phyloP scores from a whole-genome alignment of 1,284 basidiomycete species.

The Cutaneotrichosporon mucoides region DNA sequence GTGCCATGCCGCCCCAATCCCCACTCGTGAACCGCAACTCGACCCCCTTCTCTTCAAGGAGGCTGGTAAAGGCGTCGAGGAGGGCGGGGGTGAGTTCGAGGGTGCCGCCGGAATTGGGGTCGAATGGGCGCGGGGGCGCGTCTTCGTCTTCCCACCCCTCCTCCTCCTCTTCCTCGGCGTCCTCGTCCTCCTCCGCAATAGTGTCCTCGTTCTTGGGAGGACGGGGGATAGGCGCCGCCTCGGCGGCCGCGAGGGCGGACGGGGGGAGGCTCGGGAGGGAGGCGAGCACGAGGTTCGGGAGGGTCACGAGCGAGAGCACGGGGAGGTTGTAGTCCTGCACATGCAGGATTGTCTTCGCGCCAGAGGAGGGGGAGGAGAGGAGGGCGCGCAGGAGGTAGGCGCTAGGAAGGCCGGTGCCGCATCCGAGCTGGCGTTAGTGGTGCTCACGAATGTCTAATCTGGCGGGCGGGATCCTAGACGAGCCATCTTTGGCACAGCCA shows the following conservation, averaged over 20 bases:
- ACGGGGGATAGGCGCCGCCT: constrained; percentile 8
- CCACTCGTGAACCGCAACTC: constrained; percentile 73
- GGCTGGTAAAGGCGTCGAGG: constrained; percentile 60
- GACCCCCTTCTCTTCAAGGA: constrained; percentile 58
- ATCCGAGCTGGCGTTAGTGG: constrained; percentile 64
- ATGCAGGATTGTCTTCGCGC: constrained; percentile 57
- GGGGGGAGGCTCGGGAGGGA: constrained; percentile 31
- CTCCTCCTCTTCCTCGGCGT: constrained; percentile 16
- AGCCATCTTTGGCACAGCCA: too few species aligned
- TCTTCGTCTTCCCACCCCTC: constrained; percentile 10
- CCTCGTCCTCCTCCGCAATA: constrained; percentile 13
- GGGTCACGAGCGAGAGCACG: constrained; percentile 73
- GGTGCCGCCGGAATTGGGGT: constrained; percentile 44
- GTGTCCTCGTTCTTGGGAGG: background rate
- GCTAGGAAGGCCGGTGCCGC: constrained; percentile 84
- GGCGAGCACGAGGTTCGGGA: constrained; percentile 81
- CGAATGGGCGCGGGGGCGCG: constrained; percentile 22
- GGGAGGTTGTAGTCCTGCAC: constrained; percentile 90
- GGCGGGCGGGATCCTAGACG: too few species aligned
- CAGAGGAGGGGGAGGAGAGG: constrained; percentile 46
- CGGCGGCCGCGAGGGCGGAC: constrained; percentile 28
- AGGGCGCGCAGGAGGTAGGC: constrained; percentile 66
- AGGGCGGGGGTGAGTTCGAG: constrained; percentile 63
- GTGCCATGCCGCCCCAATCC: constrained; percentile 59
- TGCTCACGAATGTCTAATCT: too few species aligned